Evolutionary conservation across 345 rosid genomes (phyloP).

Genomic region (rapeseed (Brassica napus)): Da-Ae NC_063442.1:42295001-42295500

Average conservation of each 20-base stretch:
- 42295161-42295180: constrained; percentile 11
- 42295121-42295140: constrained; percentile 23
- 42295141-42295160: constrained; percentile 35
- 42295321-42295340: constrained; percentile 31
- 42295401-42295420: background rate
- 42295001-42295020: constrained; percentile 13
- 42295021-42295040: background rate
- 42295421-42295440: background rate
- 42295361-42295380: background rate
- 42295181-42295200: no score
- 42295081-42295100: constrained; percentile 12
- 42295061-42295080: constrained; percentile 27
- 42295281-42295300: constrained; percentile 21
- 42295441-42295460: background rate
- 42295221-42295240: background rate
- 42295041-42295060: constrained; percentile 9
- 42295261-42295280: constrained; percentile 24
- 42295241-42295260: constrained; percentile 19
- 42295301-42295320: constrained; percentile 29
- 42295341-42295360: constrained; percentile 18
- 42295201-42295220: background rate
- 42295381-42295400: background rate
- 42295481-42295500: constrained; percentile 18
- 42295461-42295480: constrained; percentile 23
- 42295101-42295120: constrained; percentile 36